Percentiles rank a stretch among this genome's conserved stretches.
Evolutionary conservation across 1,284 basidiomycete genomes (phyloP).

Genomic region (Melampsora americana): DNA sequence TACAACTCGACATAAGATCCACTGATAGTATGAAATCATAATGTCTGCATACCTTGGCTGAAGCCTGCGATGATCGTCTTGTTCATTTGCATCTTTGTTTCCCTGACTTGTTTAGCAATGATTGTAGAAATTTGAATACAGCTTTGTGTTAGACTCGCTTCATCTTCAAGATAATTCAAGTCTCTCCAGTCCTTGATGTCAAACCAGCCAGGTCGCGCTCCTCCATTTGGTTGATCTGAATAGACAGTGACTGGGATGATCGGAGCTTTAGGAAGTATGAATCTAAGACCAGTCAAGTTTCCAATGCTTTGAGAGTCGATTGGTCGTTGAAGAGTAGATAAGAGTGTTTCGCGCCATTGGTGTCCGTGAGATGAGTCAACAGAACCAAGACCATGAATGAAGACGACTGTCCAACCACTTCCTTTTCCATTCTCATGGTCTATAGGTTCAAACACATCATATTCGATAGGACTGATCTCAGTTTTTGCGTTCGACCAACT

Average conservation of each 20-base stretch:
- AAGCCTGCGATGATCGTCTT: slow-evolving; percentile 30
- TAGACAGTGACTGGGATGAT: slow-evolving; percentile 16
- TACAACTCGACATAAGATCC: neutral
- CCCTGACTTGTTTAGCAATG: neutral
- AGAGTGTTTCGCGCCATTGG: slow-evolving; percentile 5
- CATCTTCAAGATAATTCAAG: slow-evolving; percentile 22
- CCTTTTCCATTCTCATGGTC: slow-evolving; percentile 12
- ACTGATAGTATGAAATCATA: neutral
- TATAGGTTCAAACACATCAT: neutral
- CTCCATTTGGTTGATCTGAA: neutral
- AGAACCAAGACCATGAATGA: slow-evolving; percentile 28
- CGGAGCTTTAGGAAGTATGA: slow-evolving; percentile 11
- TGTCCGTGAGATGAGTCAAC: no score
- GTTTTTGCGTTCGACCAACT: slow-evolving; percentile 6
- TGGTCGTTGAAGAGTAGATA: slow-evolving; percentile 3
- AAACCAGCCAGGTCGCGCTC: slow-evolving; percentile 22
- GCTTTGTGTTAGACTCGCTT: slow-evolving; percentile 16
- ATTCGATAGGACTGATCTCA: neutral
- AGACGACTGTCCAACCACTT: slow-evolving; percentile 10
- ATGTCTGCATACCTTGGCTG: neutral
- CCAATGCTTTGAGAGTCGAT: neutral
- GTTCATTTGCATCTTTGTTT: slow-evolving; percentile 21
- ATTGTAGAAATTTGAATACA: slow-evolving; percentile 4
- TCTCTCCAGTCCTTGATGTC: slow-evolving; percentile 26
- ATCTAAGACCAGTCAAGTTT: slow-evolving; percentile 13